phyloP scores from a whole-genome alignment of 1,139 yeast genomes.

The Hyphopichia wangnamkhiaoensis region DNA sequence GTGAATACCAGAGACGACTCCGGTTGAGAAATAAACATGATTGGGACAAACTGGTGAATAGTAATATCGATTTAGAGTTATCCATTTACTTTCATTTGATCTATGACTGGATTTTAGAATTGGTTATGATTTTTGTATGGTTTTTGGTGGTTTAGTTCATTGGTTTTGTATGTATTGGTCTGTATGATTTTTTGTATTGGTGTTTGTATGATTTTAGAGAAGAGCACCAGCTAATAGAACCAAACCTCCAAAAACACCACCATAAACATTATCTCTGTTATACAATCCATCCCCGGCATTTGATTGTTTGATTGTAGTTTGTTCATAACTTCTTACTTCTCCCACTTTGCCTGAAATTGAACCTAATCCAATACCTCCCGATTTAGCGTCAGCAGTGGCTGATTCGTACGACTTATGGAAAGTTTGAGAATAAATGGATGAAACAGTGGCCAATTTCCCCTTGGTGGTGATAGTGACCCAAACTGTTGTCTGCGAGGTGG shows the following conservation, averaged over 20 bases:
- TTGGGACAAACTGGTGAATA: too few species aligned
- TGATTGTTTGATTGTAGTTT: slow-evolving; percentile 23
- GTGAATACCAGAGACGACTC: too few species aligned
- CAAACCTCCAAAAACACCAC: slow-evolving; percentile 15
- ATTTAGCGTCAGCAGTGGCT: slow-evolving; percentile 16
- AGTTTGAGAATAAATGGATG: slow-evolving; percentile 30
- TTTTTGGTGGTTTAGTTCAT: too few species aligned
- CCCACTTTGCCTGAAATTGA: slow-evolving; percentile 36
- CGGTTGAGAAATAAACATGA: too few species aligned
- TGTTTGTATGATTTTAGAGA: not conserved
- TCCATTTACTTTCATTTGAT: too few species aligned
- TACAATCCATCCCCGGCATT: slow-evolving; percentile 8
- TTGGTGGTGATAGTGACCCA: slow-evolving; percentile 38
- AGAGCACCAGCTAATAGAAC: slow-evolving; percentile 15
- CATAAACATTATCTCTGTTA: slow-evolving; percentile 10
- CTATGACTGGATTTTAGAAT: too few species aligned
- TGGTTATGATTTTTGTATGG: too few species aligned
- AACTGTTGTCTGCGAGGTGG: slow-evolving; percentile 24
- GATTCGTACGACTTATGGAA: slow-evolving; percentile 29
- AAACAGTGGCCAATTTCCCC: slow-evolving; percentile 32
- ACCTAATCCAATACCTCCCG: slow-evolving; percentile 44
- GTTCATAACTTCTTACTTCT: slow-evolving; percentile 30
- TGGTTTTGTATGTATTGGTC: not conserved
- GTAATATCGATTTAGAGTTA: too few species aligned
- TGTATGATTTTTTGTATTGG: not conserved